A percentile compares a stretch with the other conserved stretches of the same genome.
These are phyloP conservation scores for Pyrenochaeta sp. DNA, from an alignment of 2,329 filamentous ascomycete species.

Conservation along the genomic window DNA sequence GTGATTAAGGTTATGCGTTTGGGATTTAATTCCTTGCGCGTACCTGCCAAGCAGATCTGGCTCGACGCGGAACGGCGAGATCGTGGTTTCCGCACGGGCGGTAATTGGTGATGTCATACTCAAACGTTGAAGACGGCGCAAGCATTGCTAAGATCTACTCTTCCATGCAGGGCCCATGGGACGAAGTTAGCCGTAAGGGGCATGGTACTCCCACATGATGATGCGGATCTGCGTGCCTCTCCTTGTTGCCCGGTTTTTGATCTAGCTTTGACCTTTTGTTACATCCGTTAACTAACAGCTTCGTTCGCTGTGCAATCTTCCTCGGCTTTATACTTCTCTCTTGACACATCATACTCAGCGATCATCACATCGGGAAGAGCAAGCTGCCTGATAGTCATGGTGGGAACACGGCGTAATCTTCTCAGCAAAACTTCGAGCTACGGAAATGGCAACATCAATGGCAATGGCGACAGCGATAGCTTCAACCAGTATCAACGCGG, in stretches of 20 bases:
- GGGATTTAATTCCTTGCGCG: background rate
- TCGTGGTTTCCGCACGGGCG: slow-evolving; percentile 9
- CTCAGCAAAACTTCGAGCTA: slow-evolving; percentile 14
- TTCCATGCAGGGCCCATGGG: slow-evolving; percentile 13
- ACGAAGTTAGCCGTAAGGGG: slow-evolving; percentile 6
- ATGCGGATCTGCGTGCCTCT: slow-evolving; percentile 17
- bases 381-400: slow-evolving; percentile 21
- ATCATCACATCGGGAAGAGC: too few species aligned
- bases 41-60: slow-evolving; percentile 25
- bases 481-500: slow-evolving; percentile 24
- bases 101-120: slow-evolving; percentile 22
- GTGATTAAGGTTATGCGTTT: background rate
- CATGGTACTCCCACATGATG: slow-evolving; percentile 14
- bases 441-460: slow-evolving; percentile 12
- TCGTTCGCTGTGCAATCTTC: too few species aligned
- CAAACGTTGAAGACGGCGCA: slow-evolving; percentile 7
- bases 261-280: background rate
- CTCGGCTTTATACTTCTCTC: too few species aligned
- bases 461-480: slow-evolving; percentile 11
- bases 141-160: slow-evolving; percentile 16
- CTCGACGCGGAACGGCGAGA: slow-evolving; percentile 3
- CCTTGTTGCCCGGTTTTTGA: slow-evolving; percentile 2
- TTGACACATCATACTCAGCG: too few species aligned
- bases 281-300: too few species aligned
- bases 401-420: slow-evolving; percentile 29